A percentile compares a stretch with the other conserved stretches of the same genome.
phyloP scores from a whole-genome alignment of 176 grass and related monocot species.

The Otatea glauca region DNA sequence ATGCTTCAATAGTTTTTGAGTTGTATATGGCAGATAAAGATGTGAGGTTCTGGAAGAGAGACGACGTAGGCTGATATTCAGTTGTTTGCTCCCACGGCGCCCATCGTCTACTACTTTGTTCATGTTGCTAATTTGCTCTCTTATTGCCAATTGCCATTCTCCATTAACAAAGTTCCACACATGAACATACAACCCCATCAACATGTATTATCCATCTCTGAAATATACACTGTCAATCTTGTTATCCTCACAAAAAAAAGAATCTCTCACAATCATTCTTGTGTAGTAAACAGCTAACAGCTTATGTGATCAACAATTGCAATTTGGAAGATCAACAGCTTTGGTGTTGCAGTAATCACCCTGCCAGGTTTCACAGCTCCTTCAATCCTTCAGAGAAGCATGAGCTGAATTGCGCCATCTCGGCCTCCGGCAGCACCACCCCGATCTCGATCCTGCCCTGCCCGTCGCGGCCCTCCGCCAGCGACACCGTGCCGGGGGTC shows the following conservation, averaged over 20 bases:
- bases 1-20: not conserved
- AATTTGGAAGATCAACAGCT: not conserved
- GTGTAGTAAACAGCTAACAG: not conserved
- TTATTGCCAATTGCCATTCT: not conserved
- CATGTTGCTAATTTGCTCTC: not conserved
- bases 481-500: constrained; percentile 86
- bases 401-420: constrained; percentile 63
- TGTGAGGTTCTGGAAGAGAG: too few relatives aligned
- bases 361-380: constrained; percentile 31
- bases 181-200: not conserved
- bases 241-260: not conserved
- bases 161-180: not conserved
- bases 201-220: constrained; percentile 15
- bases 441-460: constrained; percentile 81
- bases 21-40: too few relatives aligned
- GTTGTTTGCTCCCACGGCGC: not conserved
- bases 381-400: constrained; percentile 57
- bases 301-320: not conserved
- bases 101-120: not conserved
- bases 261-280: not conserved
- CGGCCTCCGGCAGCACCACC: constrained; percentile 66
- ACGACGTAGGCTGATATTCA: too few relatives aligned
- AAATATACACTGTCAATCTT: constrained; percentile 23
- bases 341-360: not conserved
- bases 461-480: constrained; percentile 69